Evolutionary conservation across 2,329 filamentous ascomycete genomes (phyloP), one percentile per base, ranked within the genome.

Genomic region (Alternaria sp.): DNA sequence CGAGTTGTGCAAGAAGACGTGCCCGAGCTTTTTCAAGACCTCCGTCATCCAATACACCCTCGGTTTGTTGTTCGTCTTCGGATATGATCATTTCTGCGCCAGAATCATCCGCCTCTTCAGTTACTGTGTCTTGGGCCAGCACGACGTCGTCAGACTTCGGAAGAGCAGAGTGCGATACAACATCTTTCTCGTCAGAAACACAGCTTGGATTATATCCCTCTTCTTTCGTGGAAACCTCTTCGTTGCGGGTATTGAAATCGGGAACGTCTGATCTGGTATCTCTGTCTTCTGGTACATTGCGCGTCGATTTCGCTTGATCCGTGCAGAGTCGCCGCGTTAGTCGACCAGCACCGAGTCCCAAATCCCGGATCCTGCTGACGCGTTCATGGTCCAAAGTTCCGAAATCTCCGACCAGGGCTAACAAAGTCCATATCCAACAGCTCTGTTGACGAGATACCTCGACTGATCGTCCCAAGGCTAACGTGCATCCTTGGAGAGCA

Each of bases 371-470:
- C 70, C 88, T 87, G 5, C 88, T 89, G 32, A 96, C 87, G 71
- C 95, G 91, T 43, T 88, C 86, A 64, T 92, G 90, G 62, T 88
- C 87, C 75, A 97, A 81, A 75, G 91, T 88, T 1, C 93, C 93
- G 9, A 87, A 81, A 36, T 92, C 91, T 0, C 91, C 89, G 59
- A 94, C 84, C 58, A 88, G 86, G 3, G 91, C 92, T 44, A 97
- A 82, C 58, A 97, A 78, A 0, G 90, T 89, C 94, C 93, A 97
- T 4, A 92, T 82, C 94, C 94, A 98, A 16, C 88, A 85, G 61
- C 92, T 93, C 5, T 91, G 88, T 48, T 89, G 86, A 68, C 87
- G 85, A 26, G 87, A 83, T 30, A 93, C 81, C 30, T 85, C 83
- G 22, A 82, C 79, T n/a, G 85, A 86, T 51, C 84, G 85, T 46